Evolutionary conservation across 1,284 basidiomycete species (phyloP).

Genomic region (Ustilago hordei): DNA sequence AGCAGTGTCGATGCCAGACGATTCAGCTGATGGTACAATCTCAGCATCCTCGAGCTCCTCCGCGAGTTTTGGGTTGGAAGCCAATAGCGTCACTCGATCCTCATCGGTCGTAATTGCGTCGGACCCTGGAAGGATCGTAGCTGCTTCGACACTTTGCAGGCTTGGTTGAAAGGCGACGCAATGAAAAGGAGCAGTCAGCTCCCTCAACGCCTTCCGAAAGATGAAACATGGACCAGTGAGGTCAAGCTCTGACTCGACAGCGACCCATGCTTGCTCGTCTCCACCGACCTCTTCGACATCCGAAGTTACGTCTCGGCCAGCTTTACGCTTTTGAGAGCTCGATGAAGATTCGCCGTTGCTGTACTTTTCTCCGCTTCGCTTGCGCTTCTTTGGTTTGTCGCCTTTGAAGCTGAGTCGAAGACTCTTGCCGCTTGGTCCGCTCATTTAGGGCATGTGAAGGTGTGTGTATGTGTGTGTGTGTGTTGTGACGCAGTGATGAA

Average conservation of each 20-base stretch:
- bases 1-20: background rate
- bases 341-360: slow-evolving; percentile 13
- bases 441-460: slow-evolving; percentile 9
- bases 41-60: slow-evolving; percentile 43
- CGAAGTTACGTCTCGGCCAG: slow-evolving; percentile 31
- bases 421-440: slow-evolving; percentile 28
- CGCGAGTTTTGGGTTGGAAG: slow-evolving; percentile 31
- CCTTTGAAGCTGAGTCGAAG: slow-evolving; percentile 53
- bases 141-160: slow-evolving; percentile 42
- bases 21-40: slow-evolving; percentile 19
- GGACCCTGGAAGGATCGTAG: slow-evolving; percentile 8
- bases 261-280: slow-evolving; percentile 59
- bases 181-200: slow-evolving; percentile 2
- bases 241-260: slow-evolving; percentile 38
- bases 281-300: slow-evolving; percentile 57
- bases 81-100: slow-evolving; percentile 22
- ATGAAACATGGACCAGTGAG: slow-evolving; percentile 53
- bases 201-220: slow-evolving; percentile 11
- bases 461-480: background rate
- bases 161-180: slow-evolving; percentile 43
- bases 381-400: slow-evolving; percentile 49
- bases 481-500: background rate
- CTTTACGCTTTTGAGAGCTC: slow-evolving; percentile 17
- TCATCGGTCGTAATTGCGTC: slow-evolving; percentile 11
- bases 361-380: slow-evolving; percentile 23